phyloP scores from a whole-genome alignment of 2,329 filamentous ascomycete species.

The Emmonsiellopsis sp. region DNA sequence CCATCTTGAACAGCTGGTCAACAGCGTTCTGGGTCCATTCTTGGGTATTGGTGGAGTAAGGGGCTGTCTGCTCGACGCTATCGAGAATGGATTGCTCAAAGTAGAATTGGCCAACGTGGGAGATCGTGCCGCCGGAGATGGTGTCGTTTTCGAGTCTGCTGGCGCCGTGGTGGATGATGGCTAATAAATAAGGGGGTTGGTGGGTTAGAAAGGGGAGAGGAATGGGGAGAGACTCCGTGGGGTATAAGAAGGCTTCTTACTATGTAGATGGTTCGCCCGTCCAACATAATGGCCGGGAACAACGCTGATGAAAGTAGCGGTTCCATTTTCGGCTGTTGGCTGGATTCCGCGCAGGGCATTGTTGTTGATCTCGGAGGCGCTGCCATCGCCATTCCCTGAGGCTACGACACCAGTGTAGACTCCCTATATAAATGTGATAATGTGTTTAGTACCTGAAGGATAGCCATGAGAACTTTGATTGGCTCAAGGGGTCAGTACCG shows the following conservation, averaged over 20 bases:
- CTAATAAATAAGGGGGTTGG: constrained; percentile 11
- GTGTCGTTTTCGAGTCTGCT: constrained; percentile 41
- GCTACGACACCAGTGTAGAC: constrained; percentile 32
- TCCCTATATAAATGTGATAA: constrained; percentile 16
- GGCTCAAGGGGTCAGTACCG: constrained; percentile 13
- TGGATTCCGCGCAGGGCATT: constrained; percentile 3
- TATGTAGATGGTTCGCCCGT: constrained; percentile 3
- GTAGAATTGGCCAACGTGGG: constrained; percentile 57
- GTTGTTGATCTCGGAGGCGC: constrained; percentile 28
- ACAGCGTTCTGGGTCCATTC: constrained; percentile 42
- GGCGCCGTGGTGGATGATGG: constrained; percentile 25
- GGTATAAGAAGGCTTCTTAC: neutral
- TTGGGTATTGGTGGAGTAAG: constrained; percentile 43
- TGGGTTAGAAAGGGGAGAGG: neutral
- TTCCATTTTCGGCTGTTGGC: constrained; percentile 2
- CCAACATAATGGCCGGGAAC: constrained; percentile 5
- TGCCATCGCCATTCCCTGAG: constrained; percentile 26
- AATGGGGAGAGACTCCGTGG: neutral
- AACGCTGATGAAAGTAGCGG: neutral
- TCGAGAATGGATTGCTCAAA: constrained; percentile 51
- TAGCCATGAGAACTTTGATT: neutral
- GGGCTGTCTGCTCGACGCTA: constrained; percentile 39
- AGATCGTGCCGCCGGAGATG: constrained; percentile 41
- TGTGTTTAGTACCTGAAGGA: neutral
- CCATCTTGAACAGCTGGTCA: constrained; percentile 37